Conservation (phyloP, 169 alveolate species). For the Cryptosporidium felis region DNA sequence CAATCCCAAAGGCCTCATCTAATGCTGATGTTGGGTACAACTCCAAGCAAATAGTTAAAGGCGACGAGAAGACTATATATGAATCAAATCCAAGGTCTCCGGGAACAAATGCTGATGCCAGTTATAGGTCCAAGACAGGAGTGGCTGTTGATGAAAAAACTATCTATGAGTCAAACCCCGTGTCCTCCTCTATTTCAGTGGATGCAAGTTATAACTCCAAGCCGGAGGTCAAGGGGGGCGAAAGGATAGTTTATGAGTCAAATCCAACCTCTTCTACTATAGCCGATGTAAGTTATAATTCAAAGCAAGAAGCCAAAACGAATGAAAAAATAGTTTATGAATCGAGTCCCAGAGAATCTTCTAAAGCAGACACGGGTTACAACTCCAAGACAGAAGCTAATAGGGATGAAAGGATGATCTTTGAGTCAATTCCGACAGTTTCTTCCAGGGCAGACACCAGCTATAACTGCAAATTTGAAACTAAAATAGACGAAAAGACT, state of each 20-base stretch:
- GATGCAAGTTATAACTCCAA: constrained; percentile 23
- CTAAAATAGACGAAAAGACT: neutral
- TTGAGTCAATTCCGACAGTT: neutral
- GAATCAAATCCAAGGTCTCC: neutral
- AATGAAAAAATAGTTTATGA: neutral
- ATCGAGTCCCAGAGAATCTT: neutral
- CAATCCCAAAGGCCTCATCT: neutral
- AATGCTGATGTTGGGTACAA: neutral
- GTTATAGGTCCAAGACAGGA: neutral
- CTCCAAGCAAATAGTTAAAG: neutral
- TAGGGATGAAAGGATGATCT: neutral
- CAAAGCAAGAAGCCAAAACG: neutral
- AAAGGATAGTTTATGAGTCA: constrained; percentile 16
- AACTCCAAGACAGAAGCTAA: neutral
- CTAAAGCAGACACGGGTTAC: neutral
- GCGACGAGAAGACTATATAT: neutral
- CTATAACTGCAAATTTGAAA: neutral
- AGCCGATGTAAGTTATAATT: constrained; percentile 9
- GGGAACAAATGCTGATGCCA: neutral
- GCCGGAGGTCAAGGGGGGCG: neutral
- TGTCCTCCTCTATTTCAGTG: neutral
- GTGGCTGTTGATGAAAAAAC: neutral
- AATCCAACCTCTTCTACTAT: neutral
- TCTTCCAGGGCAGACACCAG: neutral
- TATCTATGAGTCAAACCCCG: constrained; percentile 18